Evolutionary conservation across 306 rosid species (phyloP).

Genomic region (Rosa multiflora): DNA sequence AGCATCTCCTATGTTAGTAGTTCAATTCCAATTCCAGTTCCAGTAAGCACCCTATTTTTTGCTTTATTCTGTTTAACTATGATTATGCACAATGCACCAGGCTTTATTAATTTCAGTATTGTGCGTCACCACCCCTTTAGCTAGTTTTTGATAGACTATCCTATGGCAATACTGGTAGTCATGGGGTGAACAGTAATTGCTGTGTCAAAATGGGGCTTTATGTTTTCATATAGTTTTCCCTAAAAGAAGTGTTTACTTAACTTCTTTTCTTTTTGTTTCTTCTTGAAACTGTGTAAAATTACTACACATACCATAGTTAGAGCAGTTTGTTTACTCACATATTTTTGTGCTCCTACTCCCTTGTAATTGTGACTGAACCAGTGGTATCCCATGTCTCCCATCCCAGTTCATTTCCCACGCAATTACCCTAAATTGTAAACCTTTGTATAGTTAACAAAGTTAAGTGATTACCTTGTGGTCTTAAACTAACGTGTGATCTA

Average conservation of each 20-base stretch:
- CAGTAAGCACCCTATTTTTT: not conserved
- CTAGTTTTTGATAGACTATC: not conserved
- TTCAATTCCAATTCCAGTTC: not conserved
- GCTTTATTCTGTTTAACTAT: not conserved
- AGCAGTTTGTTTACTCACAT: not conserved
- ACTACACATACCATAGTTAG: not conserved
- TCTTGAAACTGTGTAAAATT: not conserved
- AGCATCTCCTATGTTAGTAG: not conserved
- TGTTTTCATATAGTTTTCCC: not conserved
- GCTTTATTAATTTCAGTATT: not conserved
- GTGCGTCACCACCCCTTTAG: not conserved
- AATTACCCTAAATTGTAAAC: not conserved
- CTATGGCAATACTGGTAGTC: not conserved
- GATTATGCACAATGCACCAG: not conserved
- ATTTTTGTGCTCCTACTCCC: not conserved
- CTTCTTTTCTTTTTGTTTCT: not conserved
- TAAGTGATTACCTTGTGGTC: not conserved
- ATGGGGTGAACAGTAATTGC: not conserved
- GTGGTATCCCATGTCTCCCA: not conserved
- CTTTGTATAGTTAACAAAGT: not conserved
- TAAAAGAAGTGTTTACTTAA: not conserved
- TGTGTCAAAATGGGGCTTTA: not conserved
- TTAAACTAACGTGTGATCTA: not conserved
- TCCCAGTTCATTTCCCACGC: not conserved
- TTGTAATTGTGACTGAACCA: slow-evolving; percentile 1